These are phyloP conservation scores for Botrytis hyacinthi DNA, from an alignment of 2,329 filamentous ascomycete genomes.

Conservation along the genomic window DNA sequence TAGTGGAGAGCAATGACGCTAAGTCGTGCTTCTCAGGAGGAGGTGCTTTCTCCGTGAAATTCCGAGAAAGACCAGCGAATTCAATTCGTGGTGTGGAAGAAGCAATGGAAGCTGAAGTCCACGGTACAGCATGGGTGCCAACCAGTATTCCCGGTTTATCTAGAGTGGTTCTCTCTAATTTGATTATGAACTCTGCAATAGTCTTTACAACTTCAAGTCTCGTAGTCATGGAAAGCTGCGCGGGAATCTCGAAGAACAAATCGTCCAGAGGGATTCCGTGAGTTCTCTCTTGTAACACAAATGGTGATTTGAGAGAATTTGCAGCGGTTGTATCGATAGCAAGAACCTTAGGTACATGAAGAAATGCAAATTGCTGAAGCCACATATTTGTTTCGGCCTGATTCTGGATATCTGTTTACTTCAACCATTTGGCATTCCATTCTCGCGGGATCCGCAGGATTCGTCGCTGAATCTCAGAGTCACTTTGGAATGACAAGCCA, in stretches of 20 bases:
- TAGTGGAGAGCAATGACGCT: not conserved
- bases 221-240: not conserved
- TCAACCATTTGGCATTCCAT: not conserved
- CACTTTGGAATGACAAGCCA: not conserved
- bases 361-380: not conserved
- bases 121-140: not conserved
- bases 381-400: not conserved
- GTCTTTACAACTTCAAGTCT: not conserved
- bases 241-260: not conserved
- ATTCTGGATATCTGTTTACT: not conserved
- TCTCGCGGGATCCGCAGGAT: not conserved
- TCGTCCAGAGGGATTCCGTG: not conserved
- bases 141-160: not conserved
- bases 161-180: not conserved
- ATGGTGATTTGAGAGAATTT: not conserved
- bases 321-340: not conserved
- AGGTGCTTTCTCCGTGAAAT: not conserved
- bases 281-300: not conserved
- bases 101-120: not conserved
- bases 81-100: not conserved
- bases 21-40: not conserved
- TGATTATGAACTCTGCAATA: not conserved
- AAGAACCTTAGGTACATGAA: not conserved
- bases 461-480: not conserved
- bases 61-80: not conserved